Conservation (phyloP, 2,329 filamentous ascomycete genomes). For the Blastomyces percursus region DNA sequence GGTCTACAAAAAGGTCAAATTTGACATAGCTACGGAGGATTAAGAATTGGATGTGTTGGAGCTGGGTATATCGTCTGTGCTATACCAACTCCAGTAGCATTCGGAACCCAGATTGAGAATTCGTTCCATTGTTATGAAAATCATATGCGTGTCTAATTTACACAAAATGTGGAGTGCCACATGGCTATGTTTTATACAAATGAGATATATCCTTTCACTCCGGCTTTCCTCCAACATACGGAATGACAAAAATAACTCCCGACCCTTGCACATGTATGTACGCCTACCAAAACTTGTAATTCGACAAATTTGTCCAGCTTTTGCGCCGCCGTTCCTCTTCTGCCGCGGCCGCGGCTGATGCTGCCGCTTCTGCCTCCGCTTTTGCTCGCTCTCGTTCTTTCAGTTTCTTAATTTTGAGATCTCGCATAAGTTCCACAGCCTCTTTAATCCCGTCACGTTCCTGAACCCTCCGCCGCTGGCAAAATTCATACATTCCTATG, state of each 20-base stretch:
- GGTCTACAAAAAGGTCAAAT: constrained; percentile 33
- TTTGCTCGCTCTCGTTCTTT: constrained; percentile 35
- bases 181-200: neutral
- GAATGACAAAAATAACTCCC: neutral
- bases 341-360: constrained; percentile 25
- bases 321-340: constrained; percentile 33
- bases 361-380: constrained; percentile 26
- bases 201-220: neutral
- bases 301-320: constrained; percentile 35
- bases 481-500: constrained; percentile 71
- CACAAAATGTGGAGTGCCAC: neutral
- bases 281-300: constrained; percentile 39
- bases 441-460: constrained; percentile 77
- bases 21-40: constrained; percentile 19
- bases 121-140: neutral
- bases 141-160: constrained; percentile 2
- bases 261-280: neutral
- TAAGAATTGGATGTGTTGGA: neutral
- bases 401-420: constrained; percentile 58
- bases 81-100: neutral
- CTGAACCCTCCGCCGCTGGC: constrained; percentile 59
- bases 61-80: neutral
- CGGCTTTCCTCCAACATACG: neutral
- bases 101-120: neutral
- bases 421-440: constrained; percentile 69